Evolutionary conservation across 768 basidiomycete genomes (phyloP).

Genomic region (Kwoniella bestiolae): DNA sequence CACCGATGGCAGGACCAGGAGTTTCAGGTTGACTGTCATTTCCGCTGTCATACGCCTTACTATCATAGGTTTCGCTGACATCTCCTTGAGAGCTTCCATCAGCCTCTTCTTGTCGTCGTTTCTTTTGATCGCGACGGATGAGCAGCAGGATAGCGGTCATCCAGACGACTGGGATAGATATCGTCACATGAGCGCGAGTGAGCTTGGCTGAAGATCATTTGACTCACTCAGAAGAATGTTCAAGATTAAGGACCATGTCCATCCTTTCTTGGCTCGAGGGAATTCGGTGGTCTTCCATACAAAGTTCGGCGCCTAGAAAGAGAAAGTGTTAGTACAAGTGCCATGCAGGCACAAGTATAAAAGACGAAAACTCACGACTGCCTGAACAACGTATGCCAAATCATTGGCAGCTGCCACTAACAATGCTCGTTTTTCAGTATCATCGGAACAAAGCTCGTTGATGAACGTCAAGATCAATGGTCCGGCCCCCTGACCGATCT

Average conservation of each 20-base stretch:
- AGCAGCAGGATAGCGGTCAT: slow-evolving; percentile 32
- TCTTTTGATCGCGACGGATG: slow-evolving; percentile 27
- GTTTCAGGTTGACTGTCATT: slow-evolving; percentile 6
- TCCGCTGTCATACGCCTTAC: not conserved
- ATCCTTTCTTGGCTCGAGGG: slow-evolving; percentile 45
- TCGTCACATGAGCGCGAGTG: not conserved
- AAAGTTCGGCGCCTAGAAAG: slow-evolving; percentile 44
- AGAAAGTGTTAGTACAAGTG: not conserved
- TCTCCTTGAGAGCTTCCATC: not conserved
- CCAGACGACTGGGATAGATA: slow-evolving; percentile 26
- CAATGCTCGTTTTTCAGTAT: slow-evolving; percentile 44
- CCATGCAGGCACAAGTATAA: no score
- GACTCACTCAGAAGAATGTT: slow-evolving; percentile 42
- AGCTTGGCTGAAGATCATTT: not conserved
- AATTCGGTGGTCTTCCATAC: slow-evolving; percentile 48
- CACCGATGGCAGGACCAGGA: not conserved
- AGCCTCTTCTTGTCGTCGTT: slow-evolving; percentile 11
- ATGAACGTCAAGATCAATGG: slow-evolving; percentile 47
- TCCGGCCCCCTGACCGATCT: slow-evolving; percentile 27
- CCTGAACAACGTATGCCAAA: slow-evolving; percentile 46
- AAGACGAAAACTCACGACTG: slow-evolving; percentile 31
- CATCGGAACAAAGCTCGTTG: slow-evolving; percentile 39
- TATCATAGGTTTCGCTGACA: not conserved
- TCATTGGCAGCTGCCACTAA: slow-evolving; percentile 47
- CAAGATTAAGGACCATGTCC: slow-evolving; percentile 34